Evolutionary conservation across 805 yeast species (phyloP).

Genomic region (Torulaspora franciscae): DNA sequence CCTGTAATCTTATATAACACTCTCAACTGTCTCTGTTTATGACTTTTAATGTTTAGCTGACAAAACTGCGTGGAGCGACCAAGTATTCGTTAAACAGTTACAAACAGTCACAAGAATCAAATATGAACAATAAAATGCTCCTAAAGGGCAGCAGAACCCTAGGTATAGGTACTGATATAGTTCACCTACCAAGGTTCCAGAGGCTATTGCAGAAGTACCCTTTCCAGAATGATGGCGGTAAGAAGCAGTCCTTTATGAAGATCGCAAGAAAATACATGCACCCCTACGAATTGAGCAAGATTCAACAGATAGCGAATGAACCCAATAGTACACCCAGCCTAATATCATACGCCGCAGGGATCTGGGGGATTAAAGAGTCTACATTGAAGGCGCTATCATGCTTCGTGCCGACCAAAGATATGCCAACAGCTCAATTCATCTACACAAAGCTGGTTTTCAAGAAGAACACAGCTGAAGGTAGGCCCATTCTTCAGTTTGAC

Average conservation of each 20-base stretch:
- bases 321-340: background rate
- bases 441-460: slow-evolving; percentile 28
- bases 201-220: slow-evolving; percentile 19
- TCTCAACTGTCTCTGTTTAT: background rate
- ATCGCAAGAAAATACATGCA: slow-evolving; percentile 31
- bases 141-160: slow-evolving; percentile 10
- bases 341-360: slow-evolving; percentile 25
- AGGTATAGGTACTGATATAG: slow-evolving; percentile 33
- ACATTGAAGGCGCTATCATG: slow-evolving; percentile 22
- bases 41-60: background rate
- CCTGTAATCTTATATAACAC: background rate
- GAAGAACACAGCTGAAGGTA: slow-evolving; percentile 15
- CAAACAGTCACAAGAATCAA: background rate
- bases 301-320: slow-evolving; percentile 8
- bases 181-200: slow-evolving; percentile 26
- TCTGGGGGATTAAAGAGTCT: slow-evolving; percentile 35
- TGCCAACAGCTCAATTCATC: slow-evolving; percentile 31
- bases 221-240: background rate
- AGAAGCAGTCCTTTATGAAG: slow-evolving; percentile 10
- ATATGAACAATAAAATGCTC: background rate
- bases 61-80: no score
- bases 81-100: background rate
- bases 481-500: slow-evolving; percentile 21
- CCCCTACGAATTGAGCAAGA: slow-evolving; percentile 13
- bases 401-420: slow-evolving; percentile 10